These are phyloP conservation scores for Aspergillus tubingensis DNA, from an alignment of 2,329 filamentous ascomycete genomes.

Conservation along the genomic window DNA sequence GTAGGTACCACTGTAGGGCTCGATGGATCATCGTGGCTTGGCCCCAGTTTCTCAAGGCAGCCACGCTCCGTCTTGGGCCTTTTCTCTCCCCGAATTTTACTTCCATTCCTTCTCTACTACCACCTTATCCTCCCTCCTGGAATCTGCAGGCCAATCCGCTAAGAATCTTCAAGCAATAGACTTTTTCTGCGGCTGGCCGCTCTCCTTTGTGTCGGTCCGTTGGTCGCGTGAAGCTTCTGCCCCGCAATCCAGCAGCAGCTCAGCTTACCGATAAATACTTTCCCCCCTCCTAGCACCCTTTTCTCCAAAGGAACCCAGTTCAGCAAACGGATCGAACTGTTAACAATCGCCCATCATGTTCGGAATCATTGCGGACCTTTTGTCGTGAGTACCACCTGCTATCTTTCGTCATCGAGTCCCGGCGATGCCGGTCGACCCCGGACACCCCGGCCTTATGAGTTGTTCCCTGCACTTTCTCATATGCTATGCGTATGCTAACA, in stretches of 20 bases:
- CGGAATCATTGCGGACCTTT: slow-evolving; percentile 72
- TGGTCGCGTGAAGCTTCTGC: slow-evolving; percentile 22
- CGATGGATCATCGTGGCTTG: slow-evolving; percentile 14
- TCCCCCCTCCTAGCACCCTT: not conserved
- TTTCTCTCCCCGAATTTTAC: slow-evolving; percentile 10
- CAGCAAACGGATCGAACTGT: not conserved
- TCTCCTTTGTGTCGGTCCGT: slow-evolving; percentile 7
- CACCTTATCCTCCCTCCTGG: not conserved
- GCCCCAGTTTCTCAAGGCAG: slow-evolving; percentile 16
- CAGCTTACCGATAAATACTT: slow-evolving; percentile 7
- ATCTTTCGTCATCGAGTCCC: not conserved
- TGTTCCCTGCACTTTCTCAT: not conserved
- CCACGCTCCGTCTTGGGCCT: slow-evolving; percentile 14
- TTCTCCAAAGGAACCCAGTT: not conserved
- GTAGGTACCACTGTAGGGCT: slow-evolving; percentile 1
- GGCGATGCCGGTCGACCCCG: slow-evolving; percentile 1
- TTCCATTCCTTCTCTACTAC: slow-evolving; percentile 7
- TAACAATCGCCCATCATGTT: slow-evolving; percentile 60
- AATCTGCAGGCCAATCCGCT: not conserved
- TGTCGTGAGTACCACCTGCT: slow-evolving; percentile 63
- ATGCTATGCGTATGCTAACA: slow-evolving; percentile 12
- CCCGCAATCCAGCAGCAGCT: slow-evolving; percentile 19
- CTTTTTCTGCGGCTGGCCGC: slow-evolving; percentile 20
- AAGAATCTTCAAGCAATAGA: not conserved
- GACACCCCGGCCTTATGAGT: not conserved